Conservation (phyloP, 148 eudicot genomes). For the Cornus florida region DNA sequence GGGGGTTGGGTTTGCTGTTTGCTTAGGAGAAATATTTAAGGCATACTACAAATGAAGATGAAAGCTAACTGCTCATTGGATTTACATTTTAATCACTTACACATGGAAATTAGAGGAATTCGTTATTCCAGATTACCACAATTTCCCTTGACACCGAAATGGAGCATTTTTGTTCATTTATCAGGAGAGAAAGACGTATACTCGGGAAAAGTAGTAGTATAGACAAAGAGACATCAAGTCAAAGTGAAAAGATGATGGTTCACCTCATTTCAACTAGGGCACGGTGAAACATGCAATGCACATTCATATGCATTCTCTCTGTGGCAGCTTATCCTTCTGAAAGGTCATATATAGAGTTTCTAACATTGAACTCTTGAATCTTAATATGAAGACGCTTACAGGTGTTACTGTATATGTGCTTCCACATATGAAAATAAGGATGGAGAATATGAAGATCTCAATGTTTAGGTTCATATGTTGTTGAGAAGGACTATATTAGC, state of each 20-base stretch:
- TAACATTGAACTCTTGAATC: conserved; percentile 1
- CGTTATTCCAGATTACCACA: background rate
- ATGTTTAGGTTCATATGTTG: background rate
- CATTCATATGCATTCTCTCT: background rate
- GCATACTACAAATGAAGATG: background rate
- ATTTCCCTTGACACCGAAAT: background rate
- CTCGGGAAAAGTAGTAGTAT: background rate
- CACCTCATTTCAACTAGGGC: background rate
- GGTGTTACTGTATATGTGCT: background rate
- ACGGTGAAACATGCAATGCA: background rate
- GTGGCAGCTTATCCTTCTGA: background rate
- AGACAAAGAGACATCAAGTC: background rate
- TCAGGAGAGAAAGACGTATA: too few relatives aligned
- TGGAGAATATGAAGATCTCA: background rate
- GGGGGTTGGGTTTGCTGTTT: background rate
- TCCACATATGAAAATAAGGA: background rate
- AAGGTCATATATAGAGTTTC: background rate
- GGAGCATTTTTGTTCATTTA: background rate
- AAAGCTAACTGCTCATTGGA: background rate
- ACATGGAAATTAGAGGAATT: background rate
- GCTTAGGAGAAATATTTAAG: background rate
- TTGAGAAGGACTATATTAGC: background rate
- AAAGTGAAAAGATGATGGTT: background rate
- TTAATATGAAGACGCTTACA: background rate
- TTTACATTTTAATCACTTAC: background rate